Conservation (phyloP, 1,284 basidiomycete genomes). For the Hypsizygus ulmarius region DNA sequence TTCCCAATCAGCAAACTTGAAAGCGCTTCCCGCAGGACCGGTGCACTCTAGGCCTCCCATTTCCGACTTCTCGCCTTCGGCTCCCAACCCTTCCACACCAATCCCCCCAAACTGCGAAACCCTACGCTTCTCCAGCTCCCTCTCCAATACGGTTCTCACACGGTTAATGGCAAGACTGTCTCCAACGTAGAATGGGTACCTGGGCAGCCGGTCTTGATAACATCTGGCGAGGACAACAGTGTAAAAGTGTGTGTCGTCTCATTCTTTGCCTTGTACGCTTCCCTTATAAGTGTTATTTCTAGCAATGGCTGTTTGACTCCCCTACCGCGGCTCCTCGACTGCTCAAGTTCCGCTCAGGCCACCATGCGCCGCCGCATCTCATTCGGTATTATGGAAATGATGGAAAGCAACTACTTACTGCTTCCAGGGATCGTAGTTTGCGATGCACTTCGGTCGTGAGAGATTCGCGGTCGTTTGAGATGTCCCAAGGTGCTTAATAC, state of each 20-base stretch:
- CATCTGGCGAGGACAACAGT: constrained; percentile 89
- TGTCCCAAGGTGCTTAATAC: constrained; percentile 77
- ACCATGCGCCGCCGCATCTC: constrained; percentile 87
- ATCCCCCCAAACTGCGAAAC: constrained; percentile 60
- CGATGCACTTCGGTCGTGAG: constrained; percentile 91
- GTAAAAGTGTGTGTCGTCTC: constrained; percentile 65
- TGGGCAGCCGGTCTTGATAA: constrained; percentile 86
- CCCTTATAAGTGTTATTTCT: constrained; percentile 1
- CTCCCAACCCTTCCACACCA: constrained; percentile 68
- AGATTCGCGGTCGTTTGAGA: constrained; percentile 90
- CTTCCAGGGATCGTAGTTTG: constrained; percentile 84
- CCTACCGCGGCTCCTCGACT: constrained; percentile 83
- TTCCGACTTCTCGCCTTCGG: constrained; percentile 54
- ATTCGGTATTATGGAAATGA: constrained; percentile 96
- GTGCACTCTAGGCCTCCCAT: constrained; percentile 65
- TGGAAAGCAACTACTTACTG: constrained; percentile 91
- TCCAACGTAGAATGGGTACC: constrained; percentile 83
- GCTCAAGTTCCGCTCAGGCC: constrained; percentile 90
- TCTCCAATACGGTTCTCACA: constrained; percentile 71
- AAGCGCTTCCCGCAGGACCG: constrained; percentile 45
- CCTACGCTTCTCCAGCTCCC: constrained; percentile 75
- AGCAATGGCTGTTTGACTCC: constrained; percentile 99
- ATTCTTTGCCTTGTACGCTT: neutral
- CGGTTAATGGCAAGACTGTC: constrained; percentile 61
- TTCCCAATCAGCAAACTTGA: constrained; percentile 77